A percentile compares a stretch with the other conserved stretches of the same genome.
Evolutionary conservation across 495 filamentous ascomycete genomes (phyloP).

Genomic region (Penicillium macrosclerotiorum): DNA sequence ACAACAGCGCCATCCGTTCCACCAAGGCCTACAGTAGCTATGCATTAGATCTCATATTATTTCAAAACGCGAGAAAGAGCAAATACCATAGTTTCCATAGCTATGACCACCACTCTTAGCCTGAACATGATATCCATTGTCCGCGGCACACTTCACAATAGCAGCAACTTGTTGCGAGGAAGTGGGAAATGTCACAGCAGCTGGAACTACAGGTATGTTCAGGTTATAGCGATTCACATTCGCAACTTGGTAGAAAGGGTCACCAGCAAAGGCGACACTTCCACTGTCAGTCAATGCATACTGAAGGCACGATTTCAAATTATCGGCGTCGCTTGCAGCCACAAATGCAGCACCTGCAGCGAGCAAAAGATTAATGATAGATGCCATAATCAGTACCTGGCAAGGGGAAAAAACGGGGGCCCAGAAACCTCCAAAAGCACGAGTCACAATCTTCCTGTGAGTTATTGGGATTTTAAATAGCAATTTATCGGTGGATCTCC

Average conservation of each 20-base stretch:
- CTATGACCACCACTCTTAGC: slow-evolving; percentile 70
- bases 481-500: no score
- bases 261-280: slow-evolving; percentile 11
- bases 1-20: slow-evolving; percentile 38
- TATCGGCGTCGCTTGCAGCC: slow-evolving; percentile 2
- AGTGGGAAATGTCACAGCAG: slow-evolving; percentile 58
- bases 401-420: background rate
- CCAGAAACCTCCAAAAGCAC: no score
- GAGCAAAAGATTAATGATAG: slow-evolving; percentile 1
- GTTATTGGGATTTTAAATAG: no score
- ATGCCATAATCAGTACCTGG: background rate
- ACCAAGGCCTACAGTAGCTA: slow-evolving; percentile 42
- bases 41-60: slow-evolving; percentile 35
- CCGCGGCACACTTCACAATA: slow-evolving; percentile 55
- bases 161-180: slow-evolving; percentile 54
- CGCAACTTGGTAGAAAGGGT: slow-evolving; percentile 14
- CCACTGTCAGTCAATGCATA: slow-evolving; percentile 10
- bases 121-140: slow-evolving; percentile 58
- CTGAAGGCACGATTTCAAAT: slow-evolving; percentile 11
- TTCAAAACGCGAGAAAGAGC: background rate
- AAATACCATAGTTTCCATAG: slow-evolving; percentile 52
- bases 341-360: background rate
- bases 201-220: slow-evolving; percentile 55
- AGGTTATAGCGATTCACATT: slow-evolving; percentile 53
- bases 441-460: no score